Evolutionary conservation across 768 basidiomycete genomes (phyloP), one percentile per base, ranked within the genome.

Genomic region (Xanthoconium purpureum): DNA sequence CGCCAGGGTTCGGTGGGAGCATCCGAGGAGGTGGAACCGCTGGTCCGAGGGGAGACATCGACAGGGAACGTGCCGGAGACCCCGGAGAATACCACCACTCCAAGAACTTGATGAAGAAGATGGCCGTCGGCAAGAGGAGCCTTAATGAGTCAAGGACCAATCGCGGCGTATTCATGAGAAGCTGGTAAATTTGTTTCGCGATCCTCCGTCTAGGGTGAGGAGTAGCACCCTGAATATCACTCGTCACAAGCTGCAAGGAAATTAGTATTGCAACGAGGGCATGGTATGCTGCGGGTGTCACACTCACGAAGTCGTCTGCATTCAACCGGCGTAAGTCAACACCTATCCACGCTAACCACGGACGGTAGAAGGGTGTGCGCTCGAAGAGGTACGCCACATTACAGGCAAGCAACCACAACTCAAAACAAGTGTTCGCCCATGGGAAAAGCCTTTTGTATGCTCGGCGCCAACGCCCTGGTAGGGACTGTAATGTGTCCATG

Each of bases 1-100:
- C 87, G 48, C 81, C 78, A 10, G 88, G 87, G 66, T 94, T 88
- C 6, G 91, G 90, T 33, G 77, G 78, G 30, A 91, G 80, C 64
- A 90, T 82, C 60, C 78, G 79, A 43, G 91, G 94, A 14, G 91
- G 91, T 60, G 89, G 88, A 42, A 91, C 79, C 2, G 83, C 78
- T 30, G 87, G 89, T 8, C 85, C 89, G 50, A 81, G 79, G 32
- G 74, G 76, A 12, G 83, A 84, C 33, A 78, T 78, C 10, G 84
- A 79, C 51, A 91, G 73, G n/a, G 84, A 83, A 39, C 85, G 83
- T 17, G 89, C 91, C 5, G 89, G 94, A 12, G 92, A 97, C 43
- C 82, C 81, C 20, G 97, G 94, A 5, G 94, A 95, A 68, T 98
- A 98, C 94, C 96, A 99, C 94, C 97, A 99, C 73, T 98, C 94